Evolutionary conservation across 2,329 filamentous ascomycete species (phyloP).

Genomic region (Sporothrix globosa): DNA sequence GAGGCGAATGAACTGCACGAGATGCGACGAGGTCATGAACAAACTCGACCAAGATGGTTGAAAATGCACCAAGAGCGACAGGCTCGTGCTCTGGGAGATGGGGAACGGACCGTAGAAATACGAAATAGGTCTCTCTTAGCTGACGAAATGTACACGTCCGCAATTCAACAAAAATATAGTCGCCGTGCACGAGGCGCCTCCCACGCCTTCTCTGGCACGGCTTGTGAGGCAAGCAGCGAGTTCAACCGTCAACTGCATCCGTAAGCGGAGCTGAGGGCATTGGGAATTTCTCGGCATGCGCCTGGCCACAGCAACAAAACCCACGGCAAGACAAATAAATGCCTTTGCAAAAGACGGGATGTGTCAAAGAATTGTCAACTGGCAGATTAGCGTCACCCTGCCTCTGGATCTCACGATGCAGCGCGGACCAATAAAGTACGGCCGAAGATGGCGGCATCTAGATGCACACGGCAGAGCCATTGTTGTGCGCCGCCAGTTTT

Average conservation of each 20-base stretch:
- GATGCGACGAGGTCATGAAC: background rate
- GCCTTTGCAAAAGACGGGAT: conserved; percentile 14
- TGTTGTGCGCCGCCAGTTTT: background rate
- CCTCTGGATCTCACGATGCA: conserved; percentile 9
- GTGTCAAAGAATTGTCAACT: conserved; percentile 21
- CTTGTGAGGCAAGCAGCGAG: background rate
- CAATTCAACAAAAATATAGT: background rate
- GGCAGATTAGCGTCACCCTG: background rate
- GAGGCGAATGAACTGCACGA: background rate
- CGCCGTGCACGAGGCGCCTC: background rate
- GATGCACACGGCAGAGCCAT: conserved; percentile 3
- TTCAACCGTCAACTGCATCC: background rate
- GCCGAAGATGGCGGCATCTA: background rate
- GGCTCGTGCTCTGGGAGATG: background rate
- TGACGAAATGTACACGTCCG: background rate
- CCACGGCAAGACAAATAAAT: background rate
- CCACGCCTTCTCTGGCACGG: background rate
- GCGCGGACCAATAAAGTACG: conserved; percentile 5
- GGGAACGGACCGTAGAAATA: background rate
- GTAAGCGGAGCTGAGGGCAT: background rate
- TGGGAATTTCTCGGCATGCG: conserved; percentile 14
- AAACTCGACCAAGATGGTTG: too few species aligned
- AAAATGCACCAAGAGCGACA: background rate
- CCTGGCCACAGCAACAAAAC: background rate
- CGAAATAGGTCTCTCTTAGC: background rate